Evolutionary conservation across 441 rosid species (phyloP).

Genomic region (California macrophylla): DNA sequence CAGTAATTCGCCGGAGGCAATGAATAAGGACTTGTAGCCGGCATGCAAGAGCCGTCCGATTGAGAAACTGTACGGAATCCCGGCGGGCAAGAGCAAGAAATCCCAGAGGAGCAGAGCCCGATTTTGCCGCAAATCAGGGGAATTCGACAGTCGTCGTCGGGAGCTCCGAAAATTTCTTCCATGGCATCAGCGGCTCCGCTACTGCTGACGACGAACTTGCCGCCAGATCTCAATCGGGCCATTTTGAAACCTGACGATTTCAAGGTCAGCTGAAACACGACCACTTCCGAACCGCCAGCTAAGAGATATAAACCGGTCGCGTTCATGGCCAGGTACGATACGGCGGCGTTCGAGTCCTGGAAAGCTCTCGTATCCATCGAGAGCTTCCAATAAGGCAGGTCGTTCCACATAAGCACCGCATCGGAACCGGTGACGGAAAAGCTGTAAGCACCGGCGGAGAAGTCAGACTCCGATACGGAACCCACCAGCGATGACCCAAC

Average conservation of each 20-base stretch:
- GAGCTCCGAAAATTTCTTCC: not conserved
- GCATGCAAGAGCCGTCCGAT: not conserved
- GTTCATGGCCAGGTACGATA: not conserved
- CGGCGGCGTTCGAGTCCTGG: not conserved
- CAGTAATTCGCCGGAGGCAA: not conserved
- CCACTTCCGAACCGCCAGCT: not conserved
- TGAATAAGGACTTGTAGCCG: not conserved
- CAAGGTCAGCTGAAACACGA: not conserved
- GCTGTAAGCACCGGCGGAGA: not conserved
- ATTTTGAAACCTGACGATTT: not conserved
- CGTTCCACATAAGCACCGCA: not conserved
- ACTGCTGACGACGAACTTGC: not conserved
- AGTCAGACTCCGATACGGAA: not conserved
- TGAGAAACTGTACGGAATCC: not conserved
- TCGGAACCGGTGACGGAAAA: not conserved
- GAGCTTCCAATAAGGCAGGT: not conserved
- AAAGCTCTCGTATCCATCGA: not conserved
- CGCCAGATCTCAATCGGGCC: not conserved
- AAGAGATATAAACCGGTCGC: not conserved
- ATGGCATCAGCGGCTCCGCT: not conserved
- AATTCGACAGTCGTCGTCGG: not conserved
- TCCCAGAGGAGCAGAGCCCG: not conserved
- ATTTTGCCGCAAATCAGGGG: not conserved
- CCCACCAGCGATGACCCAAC: slow-evolving; percentile 27
- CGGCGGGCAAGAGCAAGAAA: not conserved